A percentile compares a stretch with the other conserved stretches of the same genome.
These are phyloP conservation scores for Solanum chacoense DNA, from an alignment of 305 asterid species.

Conservation along the genomic window DNA sequence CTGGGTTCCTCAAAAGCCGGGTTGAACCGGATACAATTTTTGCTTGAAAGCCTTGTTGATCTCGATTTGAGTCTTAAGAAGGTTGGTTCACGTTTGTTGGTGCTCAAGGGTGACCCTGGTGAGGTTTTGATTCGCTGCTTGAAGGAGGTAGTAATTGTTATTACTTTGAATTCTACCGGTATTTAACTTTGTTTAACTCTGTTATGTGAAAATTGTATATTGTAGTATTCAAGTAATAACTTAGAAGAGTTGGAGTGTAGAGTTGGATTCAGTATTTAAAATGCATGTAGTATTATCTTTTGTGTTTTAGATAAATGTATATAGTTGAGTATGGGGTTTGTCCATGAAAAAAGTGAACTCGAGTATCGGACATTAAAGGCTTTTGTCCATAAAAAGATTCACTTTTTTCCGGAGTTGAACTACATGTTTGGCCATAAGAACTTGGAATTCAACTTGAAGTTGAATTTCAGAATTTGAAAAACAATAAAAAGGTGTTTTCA, in stretches of 20 bases:
- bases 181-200: not conserved
- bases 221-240: not conserved
- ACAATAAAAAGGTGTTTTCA: not conserved
- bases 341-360: not conserved
- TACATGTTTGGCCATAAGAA: not conserved
- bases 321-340: not conserved
- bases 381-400: too few species aligned
- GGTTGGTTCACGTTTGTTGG: conserved; percentile 72
- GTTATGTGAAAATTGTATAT: not conserved
- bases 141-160: conserved; percentile 45
- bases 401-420: not conserved
- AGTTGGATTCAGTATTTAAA: not conserved
- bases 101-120: conserved; percentile 77
- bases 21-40: conserved; percentile 67
- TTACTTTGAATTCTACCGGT: not conserved
- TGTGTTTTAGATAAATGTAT: not conserved
- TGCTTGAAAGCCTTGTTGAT: conserved; percentile 73
- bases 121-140: conserved; percentile 59
- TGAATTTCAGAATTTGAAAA: too few species aligned
- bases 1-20: conserved; percentile 69
- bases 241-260: not conserved
- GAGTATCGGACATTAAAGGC: not conserved
- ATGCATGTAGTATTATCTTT: not conserved
- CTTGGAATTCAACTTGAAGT: not conserved
- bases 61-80: conserved; percentile 55